Evolutionary conservation across 805 yeast species (phyloP).

Genomic region (Brettanomyces naardenensis): DNA sequence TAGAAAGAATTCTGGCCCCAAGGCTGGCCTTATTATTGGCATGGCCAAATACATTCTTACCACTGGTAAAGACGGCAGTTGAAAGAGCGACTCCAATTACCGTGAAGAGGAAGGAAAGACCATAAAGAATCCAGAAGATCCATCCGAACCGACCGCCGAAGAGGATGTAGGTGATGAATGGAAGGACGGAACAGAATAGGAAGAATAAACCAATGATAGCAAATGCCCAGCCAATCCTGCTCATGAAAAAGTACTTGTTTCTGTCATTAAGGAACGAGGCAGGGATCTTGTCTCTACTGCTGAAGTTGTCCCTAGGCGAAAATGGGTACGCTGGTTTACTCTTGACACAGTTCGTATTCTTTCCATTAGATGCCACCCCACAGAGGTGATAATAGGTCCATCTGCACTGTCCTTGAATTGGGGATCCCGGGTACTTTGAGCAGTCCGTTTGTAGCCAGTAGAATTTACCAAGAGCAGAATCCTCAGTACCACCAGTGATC

Average conservation of each 20-base stretch:
- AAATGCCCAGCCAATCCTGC: conserved; percentile 65
- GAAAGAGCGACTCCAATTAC: conserved; percentile 38
- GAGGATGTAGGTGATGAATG: conserved; percentile 16
- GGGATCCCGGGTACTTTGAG: conserved; percentile 37
- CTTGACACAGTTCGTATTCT: conserved; percentile 40
- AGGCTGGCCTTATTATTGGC: conserved; percentile 34
- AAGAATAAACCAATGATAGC: conserved; percentile 50
- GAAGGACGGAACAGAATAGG: conserved; percentile 39
- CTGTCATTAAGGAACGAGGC: conserved; percentile 37
- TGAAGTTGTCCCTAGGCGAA: conserved; percentile 73
- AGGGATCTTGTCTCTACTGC: conserved; percentile 43
- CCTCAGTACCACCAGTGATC: conserved; percentile 52
- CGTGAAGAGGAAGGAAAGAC: conserved; percentile 35
- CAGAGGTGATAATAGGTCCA: conserved; percentile 80
- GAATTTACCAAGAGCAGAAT: conserved; percentile 46
- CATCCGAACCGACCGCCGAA: not conserved
- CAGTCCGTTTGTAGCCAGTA: conserved; percentile 83
- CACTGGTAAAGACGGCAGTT: conserved; percentile 50
- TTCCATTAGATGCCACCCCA: conserved; percentile 30
- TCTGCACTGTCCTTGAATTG: conserved; percentile 38
- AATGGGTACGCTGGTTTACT: conserved; percentile 74
- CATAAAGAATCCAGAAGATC: conserved; percentile 7
- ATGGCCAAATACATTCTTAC: conserved; percentile 38
- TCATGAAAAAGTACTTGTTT: conserved; percentile 52
- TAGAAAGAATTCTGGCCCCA: conserved; percentile 47